Conservation (phyloP, 345 rosid species). For the Boechera divaricarpa region DNA sequence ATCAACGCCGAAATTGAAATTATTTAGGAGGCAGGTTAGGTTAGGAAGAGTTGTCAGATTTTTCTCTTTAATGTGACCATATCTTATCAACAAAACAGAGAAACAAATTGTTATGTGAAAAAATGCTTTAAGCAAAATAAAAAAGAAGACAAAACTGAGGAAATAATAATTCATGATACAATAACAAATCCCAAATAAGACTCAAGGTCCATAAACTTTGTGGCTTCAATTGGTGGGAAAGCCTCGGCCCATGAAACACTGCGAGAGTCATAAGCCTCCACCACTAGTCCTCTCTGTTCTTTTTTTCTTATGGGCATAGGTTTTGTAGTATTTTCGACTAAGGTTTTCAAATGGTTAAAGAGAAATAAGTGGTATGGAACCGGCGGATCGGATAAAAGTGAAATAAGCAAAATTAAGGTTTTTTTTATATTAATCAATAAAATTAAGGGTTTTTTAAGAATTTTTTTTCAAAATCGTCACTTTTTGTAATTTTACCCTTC, state of each 20-base stretch:
- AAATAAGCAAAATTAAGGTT: too few relatives aligned
- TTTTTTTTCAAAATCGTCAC: too few relatives aligned
- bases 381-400: too few relatives aligned
- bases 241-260: not conserved
- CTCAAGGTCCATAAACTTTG: not conserved
- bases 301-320: too few relatives aligned
- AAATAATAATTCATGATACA: not conserved
- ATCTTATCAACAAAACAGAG: not conserved
- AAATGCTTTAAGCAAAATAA: not conserved
- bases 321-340: too few relatives aligned
- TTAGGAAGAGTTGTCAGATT: conserved; percentile 13
- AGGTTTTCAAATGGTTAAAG: too few relatives aligned
- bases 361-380: too few relatives aligned
- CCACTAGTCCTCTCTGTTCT: too few relatives aligned
- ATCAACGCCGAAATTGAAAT: conserved; percentile 34
- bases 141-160: not conserved
- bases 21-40: conserved; percentile 26
- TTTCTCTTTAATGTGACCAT: conserved; percentile 27
- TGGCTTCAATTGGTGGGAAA: not conserved
- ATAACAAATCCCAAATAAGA: not conserved
- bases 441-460: too few relatives aligned
- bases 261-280: too few relatives aligned
- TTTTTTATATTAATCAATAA: too few relatives aligned
- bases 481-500: too few relatives aligned
- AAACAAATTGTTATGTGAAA: not conserved